Conservation (phyloP, 2,329 filamentous ascomycete species). For the Trichoderma citrinoviride region DNA sequence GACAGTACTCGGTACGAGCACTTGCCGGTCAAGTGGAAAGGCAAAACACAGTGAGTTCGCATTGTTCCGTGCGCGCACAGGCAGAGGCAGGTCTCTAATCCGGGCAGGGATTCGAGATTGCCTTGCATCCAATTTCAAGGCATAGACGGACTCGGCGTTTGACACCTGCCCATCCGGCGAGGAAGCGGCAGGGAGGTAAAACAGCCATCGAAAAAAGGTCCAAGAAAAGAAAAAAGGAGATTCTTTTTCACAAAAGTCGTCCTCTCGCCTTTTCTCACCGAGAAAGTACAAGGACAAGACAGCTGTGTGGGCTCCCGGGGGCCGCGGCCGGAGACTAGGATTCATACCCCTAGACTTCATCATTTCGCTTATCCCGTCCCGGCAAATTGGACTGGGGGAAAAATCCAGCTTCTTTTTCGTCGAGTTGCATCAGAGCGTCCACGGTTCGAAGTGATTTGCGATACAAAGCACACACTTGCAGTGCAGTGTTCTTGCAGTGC, state of each 20-base stretch:
- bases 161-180: conserved; percentile 14
- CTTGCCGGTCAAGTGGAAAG: not conserved
- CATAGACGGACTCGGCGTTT: conserved; percentile 16
- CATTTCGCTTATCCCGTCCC: conserved; percentile 38
- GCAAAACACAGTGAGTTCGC: conserved; percentile 2
- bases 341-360: conserved; percentile 30
- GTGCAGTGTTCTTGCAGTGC: not conserved
- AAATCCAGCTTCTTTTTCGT: not conserved
- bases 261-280: conserved; percentile 13
- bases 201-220: not conserved
- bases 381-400: conserved; percentile 34
- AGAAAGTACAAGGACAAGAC: conserved; percentile 8
- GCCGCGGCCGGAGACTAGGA: conserved; percentile 24
- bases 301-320: conserved; percentile 5
- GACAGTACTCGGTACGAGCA: not conserved
- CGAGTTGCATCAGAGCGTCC: conserved; percentile 20
- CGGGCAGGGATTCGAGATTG: conserved; percentile 17
- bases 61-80: conserved; percentile 3
- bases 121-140: conserved; percentile 12
- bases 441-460: conserved; percentile 16
- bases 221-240: not conserved
- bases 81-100: conserved; percentile 2
- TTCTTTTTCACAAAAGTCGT: conserved; percentile 13
- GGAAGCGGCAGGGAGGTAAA: conserved; percentile 14
- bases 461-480: not conserved